phyloP scores from a whole-genome alignment of 202 grass and related monocot genomes.

The Brachypodium distachyon region DNA sequence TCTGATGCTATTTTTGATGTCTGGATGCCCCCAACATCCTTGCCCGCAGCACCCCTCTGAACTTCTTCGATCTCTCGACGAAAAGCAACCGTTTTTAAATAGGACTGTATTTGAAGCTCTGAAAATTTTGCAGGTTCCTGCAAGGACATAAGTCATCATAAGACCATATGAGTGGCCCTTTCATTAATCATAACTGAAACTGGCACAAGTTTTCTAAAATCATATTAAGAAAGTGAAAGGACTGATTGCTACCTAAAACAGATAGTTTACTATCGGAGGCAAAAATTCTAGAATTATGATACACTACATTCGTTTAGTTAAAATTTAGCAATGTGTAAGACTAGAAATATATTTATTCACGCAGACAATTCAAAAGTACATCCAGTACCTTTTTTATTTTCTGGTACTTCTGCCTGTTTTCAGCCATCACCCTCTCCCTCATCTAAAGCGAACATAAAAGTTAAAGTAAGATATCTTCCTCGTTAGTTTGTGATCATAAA shows the following conservation, averaged over 20 bases:
- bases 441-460: conserved; percentile 53
- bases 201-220: neutral
- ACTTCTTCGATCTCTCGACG: conserved; percentile 85
- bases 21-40: conserved; percentile 72
- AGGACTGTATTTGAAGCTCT: conserved; percentile 96
- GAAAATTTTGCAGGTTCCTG: conserved; percentile 96
- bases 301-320: neutral
- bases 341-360: neutral
- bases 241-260: neutral
- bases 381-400: conserved; percentile 77
- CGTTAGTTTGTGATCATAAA: neutral
- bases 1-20: conserved; percentile 92
- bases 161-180: neutral
- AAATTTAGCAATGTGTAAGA: neutral
- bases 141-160: conserved; percentile 4
- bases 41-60: conserved; percentile 66
- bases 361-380: neutral
- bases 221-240: neutral
- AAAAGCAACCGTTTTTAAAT: conserved; percentile 97
- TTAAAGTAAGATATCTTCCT: neutral
- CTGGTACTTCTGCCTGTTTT: conserved; percentile 97
- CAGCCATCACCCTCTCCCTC: conserved; percentile 97
- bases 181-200: neutral
- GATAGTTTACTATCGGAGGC: neutral
- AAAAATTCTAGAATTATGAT: neutral